Base-by-base conservation (phyloP, 768 basidiomycete genomes). In the Vararia minispora region DNA sequence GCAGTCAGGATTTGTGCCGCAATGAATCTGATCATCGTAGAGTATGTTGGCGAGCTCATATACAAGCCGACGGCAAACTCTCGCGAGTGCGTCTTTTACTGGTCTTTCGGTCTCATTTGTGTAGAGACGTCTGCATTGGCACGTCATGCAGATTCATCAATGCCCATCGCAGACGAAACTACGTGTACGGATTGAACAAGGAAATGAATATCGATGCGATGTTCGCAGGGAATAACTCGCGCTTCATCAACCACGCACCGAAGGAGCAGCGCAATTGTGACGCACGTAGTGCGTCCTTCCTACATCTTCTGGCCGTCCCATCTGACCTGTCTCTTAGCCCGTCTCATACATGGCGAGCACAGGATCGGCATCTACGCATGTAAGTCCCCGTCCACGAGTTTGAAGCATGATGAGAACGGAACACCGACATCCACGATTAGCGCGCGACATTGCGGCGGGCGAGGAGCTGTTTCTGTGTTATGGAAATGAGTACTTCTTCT, bases 11-110 rank as follows among this genome's bases (percentile, higher is more conserved):
- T 30, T 24, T 25, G 32, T 4, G 28, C 6, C 25, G 20, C 13
- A 7, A 32, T n/a, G n/a, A n/a, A n/a, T n/a, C n/a, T n/a, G n/a
- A n/a, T 24, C 9, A 9, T 21, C 28, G 10, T 32, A 83, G 83
- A 84, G 57, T 84, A 85, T 42, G 53, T 68, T 4, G 82, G 82
- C 2, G 79, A 85, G 54, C 45, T 76, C 14, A 66, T 76, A 3
- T 67, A 58, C 33, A 65, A 69, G 20, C 50, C 59, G 0, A 79
- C 73, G 1, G 57, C 65, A 5, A 54, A 60, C 5, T 71, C 68
- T 26, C 66, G 78, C 49, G 65, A 64, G 78, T 76, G 42, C 41
- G 71, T 60, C 8, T 17, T 20, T 7, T 10, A 14, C 42, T 14
- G 17, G 12, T 16, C 42, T 28, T 18, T 24, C 23, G 9, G 21